phyloP scores from a whole-genome alignment of 140 eudicot genomes.

The Oenanthe javanica region DNA sequence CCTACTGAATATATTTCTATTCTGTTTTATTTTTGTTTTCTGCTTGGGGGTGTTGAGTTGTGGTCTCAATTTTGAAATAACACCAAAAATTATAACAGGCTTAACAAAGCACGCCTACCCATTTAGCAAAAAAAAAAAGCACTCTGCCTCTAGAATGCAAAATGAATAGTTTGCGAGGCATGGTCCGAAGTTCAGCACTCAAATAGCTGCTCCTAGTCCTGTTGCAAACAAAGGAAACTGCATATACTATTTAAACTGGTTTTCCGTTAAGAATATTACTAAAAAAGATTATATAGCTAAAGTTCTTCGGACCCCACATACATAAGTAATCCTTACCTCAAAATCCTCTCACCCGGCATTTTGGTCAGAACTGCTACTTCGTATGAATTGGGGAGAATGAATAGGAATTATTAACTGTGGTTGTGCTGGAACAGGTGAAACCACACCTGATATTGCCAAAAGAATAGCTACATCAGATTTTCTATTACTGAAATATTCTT shows the following conservation, averaged over 20 bases:
- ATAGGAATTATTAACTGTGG: constrained; percentile 60
- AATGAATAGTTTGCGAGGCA: constrained; percentile 79
- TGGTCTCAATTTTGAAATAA: background rate
- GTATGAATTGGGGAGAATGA: constrained; percentile 62
- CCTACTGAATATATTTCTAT: background rate
- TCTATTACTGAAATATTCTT: background rate
- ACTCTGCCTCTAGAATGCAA: constrained; percentile 81
- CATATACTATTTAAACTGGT: constrained; percentile 7
- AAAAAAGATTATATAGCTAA: background rate
- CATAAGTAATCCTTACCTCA: constrained; percentile 24
- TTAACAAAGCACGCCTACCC: background rate
- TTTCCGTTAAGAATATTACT: background rate
- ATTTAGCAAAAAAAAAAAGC: background rate
- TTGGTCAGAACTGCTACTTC: constrained; percentile 76
- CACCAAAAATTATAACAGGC: background rate
- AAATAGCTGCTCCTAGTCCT: constrained; percentile 84
- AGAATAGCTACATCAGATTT: constrained; percentile 11
- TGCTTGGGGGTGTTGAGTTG: background rate
- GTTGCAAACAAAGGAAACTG: constrained; percentile 87
- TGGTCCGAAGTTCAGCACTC: constrained; percentile 86
- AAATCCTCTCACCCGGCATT: constrained; percentile 67
- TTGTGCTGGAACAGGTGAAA: constrained; percentile 57
- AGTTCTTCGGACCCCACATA: background rate
- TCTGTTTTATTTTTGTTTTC: background rate
- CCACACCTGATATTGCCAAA: constrained; percentile 48